Evolutionary conservation across 2,329 filamentous ascomycete species (phyloP).

Genomic region (Harringtonia aguacate): DNA sequence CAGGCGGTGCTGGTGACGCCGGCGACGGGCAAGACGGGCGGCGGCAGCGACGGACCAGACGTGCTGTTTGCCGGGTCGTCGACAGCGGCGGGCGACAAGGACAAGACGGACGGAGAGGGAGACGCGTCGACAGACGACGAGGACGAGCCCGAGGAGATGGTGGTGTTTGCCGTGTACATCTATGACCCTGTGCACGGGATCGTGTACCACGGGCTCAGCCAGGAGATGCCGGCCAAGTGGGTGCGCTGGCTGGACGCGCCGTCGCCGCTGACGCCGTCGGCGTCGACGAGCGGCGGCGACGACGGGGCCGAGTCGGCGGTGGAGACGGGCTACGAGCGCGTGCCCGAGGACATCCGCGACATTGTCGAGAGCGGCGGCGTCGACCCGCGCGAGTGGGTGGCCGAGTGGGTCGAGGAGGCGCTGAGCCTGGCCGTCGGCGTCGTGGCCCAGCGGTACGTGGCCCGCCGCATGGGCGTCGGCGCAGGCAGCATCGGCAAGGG

Average conservation of each 20-base stretch:
- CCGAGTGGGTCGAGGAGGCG: constrained; percentile 91
- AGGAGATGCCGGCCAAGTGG: constrained; percentile 77
- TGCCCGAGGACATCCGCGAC: constrained; percentile 77
- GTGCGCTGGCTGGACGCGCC: constrained; percentile 81
- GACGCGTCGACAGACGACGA: constrained; percentile 86
- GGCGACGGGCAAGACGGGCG: constrained; percentile 36
- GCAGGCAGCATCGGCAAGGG: constrained; percentile 58
- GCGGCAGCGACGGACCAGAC: constrained; percentile 28
- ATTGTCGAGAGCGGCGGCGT: constrained; percentile 69
- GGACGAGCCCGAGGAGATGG: constrained; percentile 54
- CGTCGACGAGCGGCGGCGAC: constrained; percentile 34
- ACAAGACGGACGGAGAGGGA: constrained; percentile 44
- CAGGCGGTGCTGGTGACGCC: constrained; percentile 61
- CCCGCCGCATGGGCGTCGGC: constrained; percentile 89
- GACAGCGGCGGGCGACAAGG: constrained; percentile 15
- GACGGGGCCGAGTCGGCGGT: background rate
- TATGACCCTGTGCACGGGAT: constrained; percentile 88
- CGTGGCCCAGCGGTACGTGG: constrained; percentile 91
- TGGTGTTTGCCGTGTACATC: constrained; percentile 69
- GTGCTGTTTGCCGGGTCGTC: constrained; percentile 51
- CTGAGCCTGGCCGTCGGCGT: constrained; percentile 70
- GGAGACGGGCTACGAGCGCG: constrained; percentile 18
- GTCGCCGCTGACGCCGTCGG: constrained; percentile 42
- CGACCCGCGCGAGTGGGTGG: constrained; percentile 92
- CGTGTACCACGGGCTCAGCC: constrained; percentile 72